Conservation (phyloP, 1,284 basidiomycete genomes). For the Sutorius eximius region DNA sequence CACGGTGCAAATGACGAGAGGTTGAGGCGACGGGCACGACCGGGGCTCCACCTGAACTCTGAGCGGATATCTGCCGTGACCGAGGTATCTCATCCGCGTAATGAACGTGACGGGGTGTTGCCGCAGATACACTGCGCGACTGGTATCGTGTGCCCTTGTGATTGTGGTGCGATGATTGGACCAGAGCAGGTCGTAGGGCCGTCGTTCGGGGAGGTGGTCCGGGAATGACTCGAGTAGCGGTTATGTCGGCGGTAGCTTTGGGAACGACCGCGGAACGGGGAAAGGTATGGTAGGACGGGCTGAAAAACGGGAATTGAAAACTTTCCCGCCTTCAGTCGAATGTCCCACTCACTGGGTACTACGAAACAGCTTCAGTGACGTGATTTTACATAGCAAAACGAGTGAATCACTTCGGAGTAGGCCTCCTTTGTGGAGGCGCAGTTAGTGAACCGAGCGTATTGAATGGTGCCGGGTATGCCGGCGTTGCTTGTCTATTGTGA, state of each 20-base stretch:
- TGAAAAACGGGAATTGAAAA: constrained; percentile 21
- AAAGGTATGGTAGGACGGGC: constrained; percentile 31
- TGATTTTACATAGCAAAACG: background rate
- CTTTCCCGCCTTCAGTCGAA: constrained; percentile 5
- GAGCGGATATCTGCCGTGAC: constrained; percentile 11
- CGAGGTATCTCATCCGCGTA: constrained; percentile 19
- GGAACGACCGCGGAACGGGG: constrained; percentile 23
- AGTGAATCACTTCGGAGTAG: constrained; percentile 20
- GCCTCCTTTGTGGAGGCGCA: constrained; percentile 15
- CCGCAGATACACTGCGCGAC: constrained; percentile 17
- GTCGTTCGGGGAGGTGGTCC: background rate
- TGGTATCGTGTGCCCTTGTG: constrained; percentile 4
- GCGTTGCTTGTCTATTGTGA: constrained; percentile 15
- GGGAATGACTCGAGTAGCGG: background rate
- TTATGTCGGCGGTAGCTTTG: background rate
- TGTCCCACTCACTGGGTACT: constrained; percentile 28
- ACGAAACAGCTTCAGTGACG: constrained; percentile 5
- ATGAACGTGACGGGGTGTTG: constrained; percentile 28
- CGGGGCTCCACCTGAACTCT: constrained; percentile 1
- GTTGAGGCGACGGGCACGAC: constrained; percentile 2
- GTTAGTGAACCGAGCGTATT: constrained; percentile 18
- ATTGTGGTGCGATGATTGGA: constrained; percentile 5
- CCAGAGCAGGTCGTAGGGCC: constrained; percentile 2
- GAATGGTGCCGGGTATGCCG: constrained; percentile 20
- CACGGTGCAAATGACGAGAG: background rate